These are phyloP conservation scores for Trichothecium sympodiale DNA, from an alignment of 2,329 filamentous ascomycete species.

Conservation along the genomic window DNA sequence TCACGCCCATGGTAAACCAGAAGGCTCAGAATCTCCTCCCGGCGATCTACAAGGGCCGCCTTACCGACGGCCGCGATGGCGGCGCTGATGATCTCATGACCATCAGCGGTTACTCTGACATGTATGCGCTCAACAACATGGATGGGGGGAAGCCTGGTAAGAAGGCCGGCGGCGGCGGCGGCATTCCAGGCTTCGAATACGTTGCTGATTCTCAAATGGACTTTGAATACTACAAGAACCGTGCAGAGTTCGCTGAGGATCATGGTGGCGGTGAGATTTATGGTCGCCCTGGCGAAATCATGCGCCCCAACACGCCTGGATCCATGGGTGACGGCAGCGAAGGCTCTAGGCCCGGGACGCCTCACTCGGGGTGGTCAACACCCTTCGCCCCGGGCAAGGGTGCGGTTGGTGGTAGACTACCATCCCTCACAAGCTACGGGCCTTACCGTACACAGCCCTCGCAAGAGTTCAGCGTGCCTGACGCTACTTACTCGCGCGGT, in stretches of 20 bases:
- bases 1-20: conserved; percentile 90
- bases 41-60: conserved; percentile 74
- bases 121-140: conserved; percentile 76
- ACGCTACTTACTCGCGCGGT: conserved; percentile 8
- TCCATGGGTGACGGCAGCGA: conserved; percentile 35
- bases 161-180: conserved; percentile 14
- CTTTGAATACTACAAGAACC: conserved; percentile 85
- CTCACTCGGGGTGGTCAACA: conserved; percentile 20
- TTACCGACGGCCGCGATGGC: conserved; percentile 54
- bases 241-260: conserved; percentile 77
- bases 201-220: conserved; percentile 80
- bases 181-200: conserved; percentile 71
- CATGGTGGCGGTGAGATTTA: conserved; percentile 68
- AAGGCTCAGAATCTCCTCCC: conserved; percentile 79
- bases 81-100: conserved; percentile 44
- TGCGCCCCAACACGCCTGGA: conserved; percentile 50
- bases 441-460: conserved; percentile 12
- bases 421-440: conserved; percentile 18
- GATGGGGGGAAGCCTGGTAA: conserved; percentile 38
- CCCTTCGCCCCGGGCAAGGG: conserved; percentile 17
- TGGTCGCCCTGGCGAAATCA: conserved; percentile 46
- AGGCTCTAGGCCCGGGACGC: conserved; percentile 39
- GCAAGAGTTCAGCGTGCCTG: conserved; percentile 13
- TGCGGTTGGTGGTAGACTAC: conserved; percentile 2
- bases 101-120: conserved; percentile 69